These are phyloP conservation scores for Raphanus hybrid DNA, from an alignment of 441 rosid genomes.

Conservation along the genomic window DNA sequence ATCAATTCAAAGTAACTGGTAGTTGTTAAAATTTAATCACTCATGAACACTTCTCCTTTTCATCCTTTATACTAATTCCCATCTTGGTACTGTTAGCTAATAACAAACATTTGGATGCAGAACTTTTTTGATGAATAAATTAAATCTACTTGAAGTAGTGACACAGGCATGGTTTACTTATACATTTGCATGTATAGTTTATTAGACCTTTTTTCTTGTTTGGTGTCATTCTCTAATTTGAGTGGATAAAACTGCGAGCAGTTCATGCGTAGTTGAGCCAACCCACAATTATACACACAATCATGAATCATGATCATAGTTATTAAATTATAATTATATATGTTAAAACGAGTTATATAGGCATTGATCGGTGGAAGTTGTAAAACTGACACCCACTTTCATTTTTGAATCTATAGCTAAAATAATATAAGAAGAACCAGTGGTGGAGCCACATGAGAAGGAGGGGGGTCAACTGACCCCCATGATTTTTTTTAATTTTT, in stretches of 20 bases:
- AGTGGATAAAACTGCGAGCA: constrained; percentile 14
- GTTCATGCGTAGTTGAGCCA: constrained; percentile 51
- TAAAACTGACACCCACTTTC: background rate
- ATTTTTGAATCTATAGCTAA: too few relatives aligned
- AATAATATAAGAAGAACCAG: too few relatives aligned
- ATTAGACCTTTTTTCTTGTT: background rate
- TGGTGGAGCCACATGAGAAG: too few relatives aligned
- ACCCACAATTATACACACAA: constrained; percentile 25
- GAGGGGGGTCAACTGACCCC: too few relatives aligned
- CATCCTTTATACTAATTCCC: background rate
- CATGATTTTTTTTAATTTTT: too few relatives aligned
- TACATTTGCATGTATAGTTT: background rate
- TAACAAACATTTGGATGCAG: constrained; percentile 1
- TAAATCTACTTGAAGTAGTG: background rate
- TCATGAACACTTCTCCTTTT: background rate
- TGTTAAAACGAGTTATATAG: background rate
- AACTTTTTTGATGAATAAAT: background rate
- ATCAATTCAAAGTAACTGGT: background rate
- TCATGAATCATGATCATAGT: constrained; percentile 38
- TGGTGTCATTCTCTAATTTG: constrained; percentile 8
- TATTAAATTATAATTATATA: background rate
- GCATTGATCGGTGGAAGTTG: background rate
- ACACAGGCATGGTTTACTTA: background rate
- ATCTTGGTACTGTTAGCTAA: background rate
- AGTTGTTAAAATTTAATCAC: background rate